These are phyloP conservation scores for Ceratonia siliqua DNA, from an alignment of 306 rosid genomes.

Conservation along the genomic window DNA sequence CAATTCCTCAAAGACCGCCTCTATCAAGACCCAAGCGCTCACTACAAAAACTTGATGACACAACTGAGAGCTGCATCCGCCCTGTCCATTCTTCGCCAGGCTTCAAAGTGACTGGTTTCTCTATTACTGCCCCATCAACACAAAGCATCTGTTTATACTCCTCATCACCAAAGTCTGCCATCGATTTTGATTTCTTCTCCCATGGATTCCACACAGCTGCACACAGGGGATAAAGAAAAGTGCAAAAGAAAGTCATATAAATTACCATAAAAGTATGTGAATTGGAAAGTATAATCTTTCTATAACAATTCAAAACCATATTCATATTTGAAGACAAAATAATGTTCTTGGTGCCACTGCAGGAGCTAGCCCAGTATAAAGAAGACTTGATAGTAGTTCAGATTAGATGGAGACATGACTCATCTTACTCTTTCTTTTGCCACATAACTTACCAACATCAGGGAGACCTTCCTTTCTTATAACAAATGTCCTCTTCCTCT, in stretches of 20 bases:
- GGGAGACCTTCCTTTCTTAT: slow-evolving; percentile 95
- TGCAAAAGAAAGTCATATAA: not conserved
- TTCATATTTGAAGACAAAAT: slow-evolving; percentile 1
- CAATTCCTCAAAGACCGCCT: slow-evolving; percentile 37
- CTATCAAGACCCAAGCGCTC: slow-evolving; percentile 59
- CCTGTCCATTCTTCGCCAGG: slow-evolving; percentile 98
- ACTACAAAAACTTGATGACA: slow-evolving; percentile 85
- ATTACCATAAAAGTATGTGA: slow-evolving; percentile 1
- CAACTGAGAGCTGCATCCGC: slow-evolving; percentile 71
- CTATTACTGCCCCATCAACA: slow-evolving; percentile 82
- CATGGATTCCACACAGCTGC: slow-evolving; percentile 97
- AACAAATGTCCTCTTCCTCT: slow-evolving; percentile 75
- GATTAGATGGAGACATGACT: not conserved
- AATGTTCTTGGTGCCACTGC: not conserved
- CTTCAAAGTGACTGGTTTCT: slow-evolving; percentile 76
- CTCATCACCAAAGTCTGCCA: slow-evolving; percentile 84
- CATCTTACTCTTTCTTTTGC: not conserved
- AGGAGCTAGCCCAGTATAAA: slow-evolving; percentile 21
- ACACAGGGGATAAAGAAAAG: not conserved
- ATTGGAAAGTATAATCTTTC: not conserved
- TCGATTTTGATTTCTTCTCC: slow-evolving; percentile 86
- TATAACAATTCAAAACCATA: not conserved
- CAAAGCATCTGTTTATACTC: slow-evolving; percentile 95
- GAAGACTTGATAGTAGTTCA: not conserved
- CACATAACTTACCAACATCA: slow-evolving; percentile 72